Conservation (phyloP, 257 asterid genomes). For the Nicotiana paniculata region DNA sequence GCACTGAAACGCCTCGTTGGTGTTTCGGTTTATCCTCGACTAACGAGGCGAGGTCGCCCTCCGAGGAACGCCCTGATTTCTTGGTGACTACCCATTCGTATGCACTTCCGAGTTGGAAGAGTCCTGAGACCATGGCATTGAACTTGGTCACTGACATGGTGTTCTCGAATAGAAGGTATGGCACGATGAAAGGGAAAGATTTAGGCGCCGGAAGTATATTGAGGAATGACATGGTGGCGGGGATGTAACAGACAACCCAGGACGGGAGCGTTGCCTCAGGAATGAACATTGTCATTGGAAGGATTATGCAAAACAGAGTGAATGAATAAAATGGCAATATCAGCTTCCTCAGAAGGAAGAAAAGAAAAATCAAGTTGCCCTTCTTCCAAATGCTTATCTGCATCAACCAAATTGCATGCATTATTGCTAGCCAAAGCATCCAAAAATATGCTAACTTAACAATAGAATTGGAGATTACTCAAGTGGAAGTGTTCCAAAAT, state of each 20-base stretch:
- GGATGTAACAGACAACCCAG: conserved; percentile 90
- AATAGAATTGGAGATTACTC: not conserved
- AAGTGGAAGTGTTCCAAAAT: not conserved
- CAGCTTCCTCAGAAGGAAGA: conserved; percentile 72
- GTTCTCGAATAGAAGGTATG: conserved; percentile 83
- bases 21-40: conserved; percentile 39
- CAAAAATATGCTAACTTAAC: not conserved
- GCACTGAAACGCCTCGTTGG: conserved; percentile 60
- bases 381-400: conserved; percentile 53
- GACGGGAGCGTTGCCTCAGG: conserved; percentile 88
- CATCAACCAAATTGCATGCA: conserved; percentile 6
- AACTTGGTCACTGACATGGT: conserved; percentile 96
- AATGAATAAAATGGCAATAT: conserved; percentile 88
- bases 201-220: conserved; percentile 81
- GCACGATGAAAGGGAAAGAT: conserved; percentile 89
- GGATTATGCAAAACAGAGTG: conserved; percentile 85
- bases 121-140: conserved; percentile 92
- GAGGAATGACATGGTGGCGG: conserved; percentile 73
- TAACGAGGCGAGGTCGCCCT: conserved; percentile 56
- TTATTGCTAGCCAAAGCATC: not conserved
- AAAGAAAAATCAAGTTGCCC: conserved; percentile 46
- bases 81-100: conserved; percentile 96
- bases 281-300: conserved; percentile 89
- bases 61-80: conserved; percentile 79
- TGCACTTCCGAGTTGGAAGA: conserved; percentile 88